Evolutionary conservation across 176 grass and related monocot species (phyloP), one percentile per base, ranked within the genome.

Genomic region (Eleusine coracana): DNA sequence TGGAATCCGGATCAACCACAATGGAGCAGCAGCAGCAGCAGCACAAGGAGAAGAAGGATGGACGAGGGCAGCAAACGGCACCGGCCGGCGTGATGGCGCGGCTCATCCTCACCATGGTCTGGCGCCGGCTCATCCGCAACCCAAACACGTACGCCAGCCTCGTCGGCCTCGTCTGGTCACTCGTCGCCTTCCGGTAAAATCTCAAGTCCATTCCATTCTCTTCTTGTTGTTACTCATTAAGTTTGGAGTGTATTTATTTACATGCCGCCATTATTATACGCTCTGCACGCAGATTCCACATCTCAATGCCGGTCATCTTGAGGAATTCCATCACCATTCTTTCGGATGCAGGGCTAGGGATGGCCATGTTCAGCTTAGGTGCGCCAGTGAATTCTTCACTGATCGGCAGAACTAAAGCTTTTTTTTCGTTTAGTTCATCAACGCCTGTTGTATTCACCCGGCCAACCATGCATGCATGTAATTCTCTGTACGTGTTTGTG

Each of bases 281-380:
- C 21, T 38, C 11, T 44, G 36, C 89, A 92, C 38, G 46, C 92
- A 97, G 95, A 48, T 98, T 92, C 82, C 87, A 95, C 85, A 38
- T 98, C 44, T 13, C 56, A 8, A 90, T 98, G 87, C 96, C 96
- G n/a, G 82, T 29, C 27, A 78, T 98, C 72, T 68, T 95, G 18
- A 83, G 76, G 49, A 93, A 95, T 10, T 95, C 96, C 63, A 95
- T 98, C 86, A 88, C 90, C 73, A 98, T 95, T 42, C 88, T 98
- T 5, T 98, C 96, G 13, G 89, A 98, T 66, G 80, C 96, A 59
- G 96, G 96, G 31, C 87, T 98, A 11, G 92, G 96, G 10, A 95
- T 98, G 92, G 90, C 96, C 68, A 98, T 98, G 92, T 95, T 95
- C 64, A 98, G 92, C 59, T 85, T 98, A 61, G 94, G 94, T 91